These are phyloP conservation scores for Pythium grandisporangium DNA, from an alignment of 352 stramenopile species.

Conservation along the genomic window DNA sequence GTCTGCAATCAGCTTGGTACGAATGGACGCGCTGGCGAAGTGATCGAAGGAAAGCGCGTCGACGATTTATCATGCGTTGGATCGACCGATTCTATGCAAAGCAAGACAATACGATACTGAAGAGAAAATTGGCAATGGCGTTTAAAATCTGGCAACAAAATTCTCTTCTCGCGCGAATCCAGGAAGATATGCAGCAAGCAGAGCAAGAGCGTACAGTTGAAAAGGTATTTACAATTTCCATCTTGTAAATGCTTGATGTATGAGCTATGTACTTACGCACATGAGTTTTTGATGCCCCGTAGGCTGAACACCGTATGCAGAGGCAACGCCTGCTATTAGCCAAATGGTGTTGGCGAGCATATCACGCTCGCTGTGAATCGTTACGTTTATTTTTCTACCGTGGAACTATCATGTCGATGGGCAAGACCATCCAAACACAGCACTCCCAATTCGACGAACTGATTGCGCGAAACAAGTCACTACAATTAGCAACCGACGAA, in stretches of 20 bases:
- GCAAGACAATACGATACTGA: neutral
- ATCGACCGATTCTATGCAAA: slow-evolving; percentile 3
- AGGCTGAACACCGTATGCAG: too few relatives aligned
- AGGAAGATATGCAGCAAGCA: too few relatives aligned
- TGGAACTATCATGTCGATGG: slow-evolving; percentile 10
- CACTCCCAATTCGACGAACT: too few relatives aligned
- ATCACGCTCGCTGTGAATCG: slow-evolving; percentile 15
- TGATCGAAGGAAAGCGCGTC: neutral
- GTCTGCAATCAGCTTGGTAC: neutral
- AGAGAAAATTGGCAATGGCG: slow-evolving; percentile 1
- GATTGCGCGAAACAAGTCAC: too few relatives aligned
- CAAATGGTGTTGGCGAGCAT: slow-evolving; percentile 46
- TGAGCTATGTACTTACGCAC: too few relatives aligned
- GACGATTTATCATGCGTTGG: slow-evolving; percentile 5
- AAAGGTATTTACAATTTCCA: too few relatives aligned
- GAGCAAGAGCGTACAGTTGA: too few relatives aligned
- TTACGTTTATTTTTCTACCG: slow-evolving; percentile 23
- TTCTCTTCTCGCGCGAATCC: neutral
- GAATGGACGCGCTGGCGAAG: slow-evolving; percentile 3
- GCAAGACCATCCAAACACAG: too few relatives aligned
- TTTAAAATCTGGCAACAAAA: slow-evolving; percentile 9
- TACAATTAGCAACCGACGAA: too few relatives aligned
- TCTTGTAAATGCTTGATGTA: too few relatives aligned
- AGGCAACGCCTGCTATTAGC: slow-evolving; percentile 4
- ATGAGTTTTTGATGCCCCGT: too few relatives aligned